Percentiles rank a stretch among this genome's conserved stretches.
Conservation (phyloP, 2,329 filamentous ascomycete species). For the Alternaria viburni region DNA sequence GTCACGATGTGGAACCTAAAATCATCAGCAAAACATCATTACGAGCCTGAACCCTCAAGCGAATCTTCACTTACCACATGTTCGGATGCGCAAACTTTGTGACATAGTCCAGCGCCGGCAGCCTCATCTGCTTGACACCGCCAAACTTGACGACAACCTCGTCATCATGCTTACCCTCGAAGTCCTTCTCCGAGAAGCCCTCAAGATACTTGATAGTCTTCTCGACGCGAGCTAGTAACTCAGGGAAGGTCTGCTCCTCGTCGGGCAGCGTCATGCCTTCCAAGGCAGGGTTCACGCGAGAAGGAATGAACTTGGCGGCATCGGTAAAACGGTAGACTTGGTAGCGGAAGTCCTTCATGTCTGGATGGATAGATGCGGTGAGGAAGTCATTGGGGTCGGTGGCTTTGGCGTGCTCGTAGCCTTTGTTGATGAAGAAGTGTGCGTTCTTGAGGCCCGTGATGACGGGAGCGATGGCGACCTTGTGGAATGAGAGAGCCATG, state of each 20-base stretch:
- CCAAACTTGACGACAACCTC: conserved; percentile 48
- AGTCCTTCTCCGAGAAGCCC: conserved; percentile 48
- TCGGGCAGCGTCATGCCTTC: conserved; percentile 47
- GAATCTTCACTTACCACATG: conserved; percentile 50
- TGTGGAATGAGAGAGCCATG: conserved; percentile 39
- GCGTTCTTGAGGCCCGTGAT: conserved; percentile 54
- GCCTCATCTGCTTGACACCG: conserved; percentile 43
- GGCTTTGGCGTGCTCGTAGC: conserved; percentile 48
- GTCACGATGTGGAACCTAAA: conserved; percentile 65
- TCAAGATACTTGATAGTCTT: conserved; percentile 57
- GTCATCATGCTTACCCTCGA: conserved; percentile 53
- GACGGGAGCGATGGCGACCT: conserved; percentile 51
- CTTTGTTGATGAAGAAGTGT: conserved; percentile 53
- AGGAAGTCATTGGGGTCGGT: conserved; percentile 48
- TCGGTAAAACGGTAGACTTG: conserved; percentile 57
- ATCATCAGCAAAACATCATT: neutral
- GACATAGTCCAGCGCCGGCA: conserved; percentile 56
- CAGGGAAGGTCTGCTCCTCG: conserved; percentile 57
- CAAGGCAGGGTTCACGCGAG: conserved; percentile 47
- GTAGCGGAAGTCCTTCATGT: conserved; percentile 59
- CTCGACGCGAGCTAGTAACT: conserved; percentile 57
- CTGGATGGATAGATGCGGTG: conserved; percentile 52
- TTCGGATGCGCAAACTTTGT: conserved; percentile 62
- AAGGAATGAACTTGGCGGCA: conserved; percentile 50
- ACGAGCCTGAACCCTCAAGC: neutral